Evolutionary conservation across 1,139 yeast species (phyloP).

Genomic region (Nakaseomyces delphensis): DNA sequence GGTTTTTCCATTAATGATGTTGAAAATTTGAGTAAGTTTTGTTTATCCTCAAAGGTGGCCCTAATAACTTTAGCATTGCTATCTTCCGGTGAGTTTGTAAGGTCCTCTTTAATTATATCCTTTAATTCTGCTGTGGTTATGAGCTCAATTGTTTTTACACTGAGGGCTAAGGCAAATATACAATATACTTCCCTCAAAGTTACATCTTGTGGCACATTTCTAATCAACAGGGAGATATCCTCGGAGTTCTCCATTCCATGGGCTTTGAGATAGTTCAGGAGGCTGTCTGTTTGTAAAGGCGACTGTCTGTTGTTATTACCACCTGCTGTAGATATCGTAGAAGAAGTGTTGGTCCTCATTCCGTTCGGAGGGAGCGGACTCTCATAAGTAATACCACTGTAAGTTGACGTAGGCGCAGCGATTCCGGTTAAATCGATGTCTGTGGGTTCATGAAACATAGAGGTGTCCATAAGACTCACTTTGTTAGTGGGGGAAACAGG

Average conservation of each 20-base stretch:
- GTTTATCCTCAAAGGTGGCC: background rate
- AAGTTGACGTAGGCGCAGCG: background rate
- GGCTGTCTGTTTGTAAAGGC: background rate
- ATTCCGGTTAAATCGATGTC: background rate
- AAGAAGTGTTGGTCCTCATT: background rate
- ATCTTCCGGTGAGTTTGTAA: background rate
- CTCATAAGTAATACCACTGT: background rate
- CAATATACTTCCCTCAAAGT: conserved; percentile 65
- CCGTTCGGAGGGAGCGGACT: conserved; percentile 1
- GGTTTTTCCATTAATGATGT: background rate
- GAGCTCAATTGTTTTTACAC: conserved; percentile 41
- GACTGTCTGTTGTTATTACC: background rate
- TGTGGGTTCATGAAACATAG: background rate
- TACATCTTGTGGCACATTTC: conserved; percentile 62
- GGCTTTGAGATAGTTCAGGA: background rate
- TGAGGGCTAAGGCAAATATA: conserved; percentile 72
- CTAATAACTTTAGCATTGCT: background rate
- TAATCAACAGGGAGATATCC: conserved; percentile 22
- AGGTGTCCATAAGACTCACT: background rate
- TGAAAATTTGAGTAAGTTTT: background rate
- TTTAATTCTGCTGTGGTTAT: background rate
- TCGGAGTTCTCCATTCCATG: background rate
- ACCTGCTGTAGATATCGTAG: background rate
- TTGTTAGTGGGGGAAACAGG: conserved; percentile 1
- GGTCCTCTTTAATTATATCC: background rate